Evolutionary conservation across 805 yeast genomes (phyloP).

Genomic region (Candida suzukii): DNA sequence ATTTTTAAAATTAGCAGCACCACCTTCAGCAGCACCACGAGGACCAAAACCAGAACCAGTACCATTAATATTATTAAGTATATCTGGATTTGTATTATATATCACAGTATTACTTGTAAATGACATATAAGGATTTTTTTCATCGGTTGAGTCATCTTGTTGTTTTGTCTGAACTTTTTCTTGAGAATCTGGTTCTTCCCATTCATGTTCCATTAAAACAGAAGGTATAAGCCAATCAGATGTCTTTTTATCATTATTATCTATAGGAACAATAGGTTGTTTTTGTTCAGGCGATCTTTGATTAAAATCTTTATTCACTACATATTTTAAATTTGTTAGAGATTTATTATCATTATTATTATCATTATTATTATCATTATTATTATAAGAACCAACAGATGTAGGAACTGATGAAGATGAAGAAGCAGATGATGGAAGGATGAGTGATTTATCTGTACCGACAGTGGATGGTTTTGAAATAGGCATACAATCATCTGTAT

Average conservation of each 20-base stretch:
- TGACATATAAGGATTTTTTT: slow-evolving; percentile 12
- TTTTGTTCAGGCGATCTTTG: slow-evolving; percentile 7
- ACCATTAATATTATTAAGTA: slow-evolving; percentile 6
- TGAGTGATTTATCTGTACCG: not conserved
- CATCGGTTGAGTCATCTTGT: not conserved
- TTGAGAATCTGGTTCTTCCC: slow-evolving; percentile 17
- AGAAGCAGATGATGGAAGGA: too few relatives aligned
- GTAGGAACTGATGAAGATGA: not conserved
- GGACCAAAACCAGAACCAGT: too few relatives aligned
- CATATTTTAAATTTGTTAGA: slow-evolving; percentile 5
- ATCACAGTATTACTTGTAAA: slow-evolving; percentile 18
- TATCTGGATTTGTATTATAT: slow-evolving; percentile 6
- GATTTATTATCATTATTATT: not conserved
- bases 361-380: not conserved
- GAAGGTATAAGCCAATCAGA: slow-evolving; percentile 21
- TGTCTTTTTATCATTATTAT: slow-evolving; percentile 1
- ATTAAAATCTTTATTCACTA: slow-evolving; percentile 12
- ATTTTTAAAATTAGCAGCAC: slow-evolving; percentile 24
- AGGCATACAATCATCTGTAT: slow-evolving; percentile 21
- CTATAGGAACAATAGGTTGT: not conserved
- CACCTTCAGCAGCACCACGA: too few relatives aligned
- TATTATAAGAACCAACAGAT: not conserved
- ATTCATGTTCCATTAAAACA: slow-evolving; percentile 15
- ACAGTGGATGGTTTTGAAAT: slow-evolving; percentile 2
- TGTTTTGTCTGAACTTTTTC: not conserved